Evolutionary conservation across 176 grass and related monocot species (phyloP).

Genomic region (Canna indica): DNA sequence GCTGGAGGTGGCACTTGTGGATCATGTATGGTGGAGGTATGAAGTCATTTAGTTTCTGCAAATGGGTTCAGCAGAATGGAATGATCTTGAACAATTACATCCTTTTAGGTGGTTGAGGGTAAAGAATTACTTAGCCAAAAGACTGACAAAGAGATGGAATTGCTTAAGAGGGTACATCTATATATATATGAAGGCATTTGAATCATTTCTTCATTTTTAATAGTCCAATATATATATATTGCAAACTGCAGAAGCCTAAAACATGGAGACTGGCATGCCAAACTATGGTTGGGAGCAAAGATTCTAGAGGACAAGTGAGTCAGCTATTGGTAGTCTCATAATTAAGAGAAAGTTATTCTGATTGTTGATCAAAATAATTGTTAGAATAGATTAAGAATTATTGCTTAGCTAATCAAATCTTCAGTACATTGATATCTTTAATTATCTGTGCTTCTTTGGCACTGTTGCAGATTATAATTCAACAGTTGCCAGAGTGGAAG

Average conservation of each 20-base stretch:
- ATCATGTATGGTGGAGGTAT: constrained; percentile 83
- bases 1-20: constrained; percentile 60
- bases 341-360: no score
- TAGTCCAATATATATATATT: not conserved
- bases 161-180: constrained; percentile 55
- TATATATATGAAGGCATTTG: not conserved
- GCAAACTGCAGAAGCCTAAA: constrained; percentile 58
- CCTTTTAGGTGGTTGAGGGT: constrained; percentile 57
- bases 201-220: not conserved
- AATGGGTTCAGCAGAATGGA: no score
- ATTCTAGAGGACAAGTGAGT: constrained; percentile 72
- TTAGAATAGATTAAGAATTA: not conserved
- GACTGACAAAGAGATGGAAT: constrained; percentile 60
- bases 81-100: not conserved
- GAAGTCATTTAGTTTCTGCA: no score
- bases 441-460: not conserved
- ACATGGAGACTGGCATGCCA: constrained; percentile 92
- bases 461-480: constrained; percentile 59
- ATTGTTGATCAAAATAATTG: no score
- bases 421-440: not conserved
- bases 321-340: no score
- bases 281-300: constrained; percentile 57
- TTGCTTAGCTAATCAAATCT: not conserved
- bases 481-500: constrained; percentile 90
- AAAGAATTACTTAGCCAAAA: constrained; percentile 60